A percentile compares a stretch with the other conserved stretches of the same genome.
Conservation (phyloP, 257 asterid genomes). For the Anisodus tanguticus region DNA sequence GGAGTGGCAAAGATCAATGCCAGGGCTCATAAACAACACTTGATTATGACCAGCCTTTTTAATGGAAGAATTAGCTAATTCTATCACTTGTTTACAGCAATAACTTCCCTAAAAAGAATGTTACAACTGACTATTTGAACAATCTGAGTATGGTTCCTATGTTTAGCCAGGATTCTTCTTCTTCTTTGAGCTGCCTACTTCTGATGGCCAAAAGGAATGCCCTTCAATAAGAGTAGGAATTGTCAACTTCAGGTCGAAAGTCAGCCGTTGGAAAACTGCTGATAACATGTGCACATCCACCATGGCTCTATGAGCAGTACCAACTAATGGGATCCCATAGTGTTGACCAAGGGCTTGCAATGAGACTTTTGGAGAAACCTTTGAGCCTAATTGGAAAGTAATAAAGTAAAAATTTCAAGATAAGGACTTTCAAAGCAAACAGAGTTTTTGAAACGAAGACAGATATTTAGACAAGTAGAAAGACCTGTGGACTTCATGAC, state of each 20-base stretch:
- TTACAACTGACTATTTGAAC: slow-evolving; percentile 9
- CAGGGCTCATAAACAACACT: slow-evolving; percentile 18
- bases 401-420: slow-evolving; percentile 26
- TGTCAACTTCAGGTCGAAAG: slow-evolving; percentile 61
- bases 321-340: slow-evolving; percentile 59
- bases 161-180: slow-evolving; percentile 42
- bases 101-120: slow-evolving; percentile 25
- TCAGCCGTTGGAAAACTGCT: slow-evolving; percentile 67
- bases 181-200: slow-evolving; percentile 37
- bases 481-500: slow-evolving; percentile 69
- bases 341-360: slow-evolving; percentile 66
- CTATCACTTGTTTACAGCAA: slow-evolving; percentile 24
- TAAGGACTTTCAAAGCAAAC: background rate
- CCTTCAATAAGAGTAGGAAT: slow-evolving; percentile 54
- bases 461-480: background rate
- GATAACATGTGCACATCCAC: slow-evolving; percentile 75
- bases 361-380: slow-evolving; percentile 45
- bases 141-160: background rate
- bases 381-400: slow-evolving; percentile 48
- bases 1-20: slow-evolving; percentile 21
- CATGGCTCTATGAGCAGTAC: slow-evolving; percentile 83
- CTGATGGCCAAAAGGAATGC: slow-evolving; percentile 51
- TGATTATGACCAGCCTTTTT: slow-evolving; percentile 2
- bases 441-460: background rate
- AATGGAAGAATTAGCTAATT: slow-evolving; percentile 24